Evolutionary conservation across 345 rosid species (phyloP), one percentile per base, ranked within the genome.

Genomic region (Corchorus capsularis): DNA sequence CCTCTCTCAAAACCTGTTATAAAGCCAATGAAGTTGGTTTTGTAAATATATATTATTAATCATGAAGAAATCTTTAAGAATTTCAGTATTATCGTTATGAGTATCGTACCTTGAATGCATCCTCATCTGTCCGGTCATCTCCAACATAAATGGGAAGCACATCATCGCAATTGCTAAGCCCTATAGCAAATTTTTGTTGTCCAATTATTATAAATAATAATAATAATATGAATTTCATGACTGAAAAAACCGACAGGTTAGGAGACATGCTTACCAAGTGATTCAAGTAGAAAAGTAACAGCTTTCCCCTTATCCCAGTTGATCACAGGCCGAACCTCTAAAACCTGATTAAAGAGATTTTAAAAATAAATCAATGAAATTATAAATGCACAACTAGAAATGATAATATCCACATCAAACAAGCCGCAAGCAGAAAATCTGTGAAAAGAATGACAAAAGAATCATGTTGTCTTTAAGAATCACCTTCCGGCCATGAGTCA

Each of bases 221-320:
- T 14, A 47, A 35, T 41, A 71, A 13, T 63, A 34, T 63, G 49
- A 15, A 16, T 2, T 50, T 35, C 16, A 56, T 43, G 9, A 2
- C 6, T 27, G 27, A 54, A 54, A 56, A 14, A 27, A 71, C 19
- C 7, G 34, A 20, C 16, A 43, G 45, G 22, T 7, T 34, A 77
- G 43, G 35, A 32, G 41, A 50, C 39, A 60, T 66, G n/a, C 75
- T 47, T 72, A 93, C 99, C 99, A 8, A 96, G 93, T 73, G 99
- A 96, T 86, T 96, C 92, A 20, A 93, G 99, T 57, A 96, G 85
- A 83, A 96, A 93, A 43, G 82, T 84, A 8, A 96, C 90, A 71
- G 99, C 98, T 82, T 92, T 92, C 69, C 99, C 99, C 88, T 96
- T 96, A 81, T 96, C 94, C 99, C 99, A 93, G 72, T 93, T 73